Evolutionary conservation across 1,284 basidiomycete genomes (phyloP).

Genomic region (Hymenochaete sp.): DNA sequence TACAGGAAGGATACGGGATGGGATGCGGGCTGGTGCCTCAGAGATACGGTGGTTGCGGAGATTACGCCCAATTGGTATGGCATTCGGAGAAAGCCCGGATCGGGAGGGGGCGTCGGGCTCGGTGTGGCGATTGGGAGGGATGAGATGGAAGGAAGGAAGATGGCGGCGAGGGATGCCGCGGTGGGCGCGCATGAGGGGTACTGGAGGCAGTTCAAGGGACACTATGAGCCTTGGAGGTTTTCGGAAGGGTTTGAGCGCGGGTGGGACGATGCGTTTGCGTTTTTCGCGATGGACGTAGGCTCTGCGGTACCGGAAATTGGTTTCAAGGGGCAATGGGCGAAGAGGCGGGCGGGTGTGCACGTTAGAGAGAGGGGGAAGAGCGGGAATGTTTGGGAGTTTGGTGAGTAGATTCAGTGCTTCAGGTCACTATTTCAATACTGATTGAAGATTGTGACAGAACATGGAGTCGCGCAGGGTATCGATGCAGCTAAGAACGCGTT

Average conservation of each 20-base stretch:
- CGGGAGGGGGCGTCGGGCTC: no score
- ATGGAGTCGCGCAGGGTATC: slow-evolving; percentile 38
- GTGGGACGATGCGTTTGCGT: slow-evolving; percentile 63
- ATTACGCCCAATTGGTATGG: slow-evolving; percentile 51
- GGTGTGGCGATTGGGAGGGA: no score
- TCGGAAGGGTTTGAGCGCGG: slow-evolving; percentile 55
- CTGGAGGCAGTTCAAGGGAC: slow-evolving; percentile 45
- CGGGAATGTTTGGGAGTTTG: slow-evolving; percentile 53
- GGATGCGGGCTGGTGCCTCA: slow-evolving; percentile 73
- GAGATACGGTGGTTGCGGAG: slow-evolving; percentile 57
- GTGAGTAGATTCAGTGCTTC: slow-evolving; percentile 32
- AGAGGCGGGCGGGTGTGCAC: slow-evolving; percentile 40
- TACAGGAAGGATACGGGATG: slow-evolving; percentile 60
- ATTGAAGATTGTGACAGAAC: slow-evolving; percentile 23
- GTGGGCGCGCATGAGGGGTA: slow-evolving; percentile 43
- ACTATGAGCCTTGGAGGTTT: slow-evolving; percentile 62
- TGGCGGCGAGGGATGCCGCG: slow-evolving; percentile 31
- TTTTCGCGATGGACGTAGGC: slow-evolving; percentile 30
- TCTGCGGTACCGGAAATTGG: slow-evolving; percentile 45
- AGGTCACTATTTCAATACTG: neutral
- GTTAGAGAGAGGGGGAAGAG: slow-evolving; percentile 31
- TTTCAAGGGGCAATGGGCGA: slow-evolving; percentile 52
- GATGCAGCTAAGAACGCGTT: slow-evolving; percentile 22
- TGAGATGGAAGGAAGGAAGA: slow-evolving; percentile 29
- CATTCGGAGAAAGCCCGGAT: slow-evolving; percentile 22